A percentile compares a stretch with the other conserved stretches of the same genome.
phyloP scores from a whole-genome alignment of 2,329 filamentous ascomycete species.

The Hymenoscyphus infarciens region DNA sequence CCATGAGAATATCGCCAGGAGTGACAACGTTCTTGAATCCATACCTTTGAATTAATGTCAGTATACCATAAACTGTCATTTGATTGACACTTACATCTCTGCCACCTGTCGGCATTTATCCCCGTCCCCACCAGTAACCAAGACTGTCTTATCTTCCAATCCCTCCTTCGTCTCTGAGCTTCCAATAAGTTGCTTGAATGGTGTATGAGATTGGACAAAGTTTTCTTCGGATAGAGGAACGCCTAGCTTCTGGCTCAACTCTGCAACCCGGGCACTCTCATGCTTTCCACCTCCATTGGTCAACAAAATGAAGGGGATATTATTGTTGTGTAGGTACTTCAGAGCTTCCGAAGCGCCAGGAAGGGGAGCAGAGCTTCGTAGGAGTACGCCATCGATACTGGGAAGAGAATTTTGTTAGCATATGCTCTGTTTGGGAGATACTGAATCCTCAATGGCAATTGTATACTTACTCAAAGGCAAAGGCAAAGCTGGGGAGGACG shows the following conservation, averaged over 20 bases:
- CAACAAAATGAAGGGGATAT: constrained; percentile 87
- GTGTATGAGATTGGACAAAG: constrained; percentile 89
- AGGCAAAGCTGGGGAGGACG: constrained; percentile 43
- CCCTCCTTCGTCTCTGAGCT: constrained; percentile 50
- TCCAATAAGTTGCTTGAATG: constrained; percentile 69
- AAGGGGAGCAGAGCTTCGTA: constrained; percentile 75
- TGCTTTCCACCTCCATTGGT: constrained; percentile 92
- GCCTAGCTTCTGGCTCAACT: constrained; percentile 63
- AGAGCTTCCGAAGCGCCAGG: constrained; percentile 75
- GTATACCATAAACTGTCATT: constrained; percentile 2
- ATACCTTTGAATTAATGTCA: constrained; percentile 43
- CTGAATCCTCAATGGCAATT: neutral
- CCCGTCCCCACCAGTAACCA: constrained; percentile 62
- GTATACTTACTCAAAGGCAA: constrained; percentile 51
- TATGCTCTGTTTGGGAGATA: neutral
- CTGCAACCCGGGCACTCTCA: constrained; percentile 68
- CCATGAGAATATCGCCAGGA: constrained; percentile 75
- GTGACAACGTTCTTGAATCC: constrained; percentile 81
- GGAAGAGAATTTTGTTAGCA: constrained; percentile 10
- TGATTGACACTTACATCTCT: constrained; percentile 42
- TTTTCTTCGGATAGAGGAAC: constrained; percentile 62
- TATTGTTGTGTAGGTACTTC: constrained; percentile 65
- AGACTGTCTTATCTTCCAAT: constrained; percentile 62
- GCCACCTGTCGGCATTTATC: constrained; percentile 55
- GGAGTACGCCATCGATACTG: constrained; percentile 84